Base-by-base conservation (phyloP, 2,329 filamentous ascomycete species). In the Cladosporium velox region DNA sequence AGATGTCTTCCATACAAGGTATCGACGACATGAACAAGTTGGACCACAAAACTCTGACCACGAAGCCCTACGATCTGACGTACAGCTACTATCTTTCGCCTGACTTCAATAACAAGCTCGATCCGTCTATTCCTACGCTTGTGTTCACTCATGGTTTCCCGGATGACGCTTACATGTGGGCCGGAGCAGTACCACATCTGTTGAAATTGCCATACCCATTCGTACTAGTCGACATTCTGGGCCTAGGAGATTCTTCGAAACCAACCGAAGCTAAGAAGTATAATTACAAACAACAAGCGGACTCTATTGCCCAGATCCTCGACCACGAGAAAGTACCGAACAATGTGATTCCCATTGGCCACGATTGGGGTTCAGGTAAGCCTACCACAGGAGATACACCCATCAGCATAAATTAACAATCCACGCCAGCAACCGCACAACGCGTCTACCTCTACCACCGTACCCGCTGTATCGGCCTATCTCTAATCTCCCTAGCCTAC, bases 131-230 rank as follows among this genome's bases (percentile, higher is more conserved):
- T 5, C 73, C 72, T 35, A 72, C 83, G 24, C 69, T 83, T 6
- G 75, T 84, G 47, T 73, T 76, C 47, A 49, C 81, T 10, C 84
- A 86, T 74, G 84, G 84, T 66, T 86, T 80, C 67, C 84, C 84
- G 4, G 82, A 84, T 68, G 74, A 79, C 59, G 81, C 83, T 0
- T 76, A 75, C 11, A 77, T 84, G 65, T 86, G 82, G 83, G 72
- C 76, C 24, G 71, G 72, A n/a, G 72, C 72, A 18, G 60, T 75
- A 2, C 72, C 72, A 15, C 70, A 70, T 14, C 67, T 75, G 18
- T 63, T 72, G 35, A 55, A 69, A 6, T 64, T 72, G 2, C 70
- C 67, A 8, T 75, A 72, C 41, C 72, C 71, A 4, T 72, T 81
- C 55, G 69, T 81, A 21, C 74, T 77, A 2, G 72, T 76, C 0